Evolutionary conservation across 345 rosid genomes (phyloP).

Genomic region (Eutrema heterophyllum): DNA sequence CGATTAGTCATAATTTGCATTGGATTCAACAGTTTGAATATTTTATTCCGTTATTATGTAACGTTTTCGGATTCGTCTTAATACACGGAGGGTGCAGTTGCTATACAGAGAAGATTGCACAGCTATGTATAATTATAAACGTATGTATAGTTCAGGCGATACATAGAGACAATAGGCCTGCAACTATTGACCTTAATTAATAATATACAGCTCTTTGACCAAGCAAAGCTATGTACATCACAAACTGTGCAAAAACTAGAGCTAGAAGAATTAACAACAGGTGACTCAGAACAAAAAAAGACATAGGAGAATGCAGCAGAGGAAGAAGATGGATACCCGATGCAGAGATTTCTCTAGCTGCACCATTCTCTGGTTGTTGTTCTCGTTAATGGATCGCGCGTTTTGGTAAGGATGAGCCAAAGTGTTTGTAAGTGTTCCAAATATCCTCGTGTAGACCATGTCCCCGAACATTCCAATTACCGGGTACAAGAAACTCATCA

Average conservation of each 20-base stretch:
- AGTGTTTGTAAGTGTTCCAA: slow-evolving; percentile 43
- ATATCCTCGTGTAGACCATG: slow-evolving; percentile 41
- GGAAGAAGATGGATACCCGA: slow-evolving; percentile 65
- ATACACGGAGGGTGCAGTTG: too few relatives aligned
- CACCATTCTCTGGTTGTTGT: slow-evolving; percentile 48
- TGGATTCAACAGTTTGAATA: too few relatives aligned
- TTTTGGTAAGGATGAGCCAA: slow-evolving; percentile 37
- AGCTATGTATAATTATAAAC: too few relatives aligned
- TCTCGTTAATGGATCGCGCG: slow-evolving; percentile 30
- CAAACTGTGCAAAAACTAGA: neutral
- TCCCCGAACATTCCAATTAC: slow-evolving; percentile 56
- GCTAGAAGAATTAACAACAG: neutral
- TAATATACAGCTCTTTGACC: neutral
- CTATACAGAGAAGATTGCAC: too few relatives aligned
- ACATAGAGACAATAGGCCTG: too few relatives aligned
- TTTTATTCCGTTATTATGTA: too few relatives aligned
- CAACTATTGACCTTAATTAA: too few relatives aligned
- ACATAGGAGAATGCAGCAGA: slow-evolving; percentile 65
- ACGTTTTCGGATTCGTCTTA: too few relatives aligned
- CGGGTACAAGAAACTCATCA: slow-evolving; percentile 39
- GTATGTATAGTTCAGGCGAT: too few relatives aligned
- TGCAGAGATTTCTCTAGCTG: slow-evolving; percentile 58
- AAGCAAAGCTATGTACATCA: slow-evolving; percentile 11
- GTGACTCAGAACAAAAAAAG: slow-evolving; percentile 60
- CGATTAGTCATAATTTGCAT: too few relatives aligned